These are phyloP conservation scores for Apiospora malaysiana DNA, from an alignment of 2,329 filamentous ascomycete genomes.

Conservation along the genomic window DNA sequence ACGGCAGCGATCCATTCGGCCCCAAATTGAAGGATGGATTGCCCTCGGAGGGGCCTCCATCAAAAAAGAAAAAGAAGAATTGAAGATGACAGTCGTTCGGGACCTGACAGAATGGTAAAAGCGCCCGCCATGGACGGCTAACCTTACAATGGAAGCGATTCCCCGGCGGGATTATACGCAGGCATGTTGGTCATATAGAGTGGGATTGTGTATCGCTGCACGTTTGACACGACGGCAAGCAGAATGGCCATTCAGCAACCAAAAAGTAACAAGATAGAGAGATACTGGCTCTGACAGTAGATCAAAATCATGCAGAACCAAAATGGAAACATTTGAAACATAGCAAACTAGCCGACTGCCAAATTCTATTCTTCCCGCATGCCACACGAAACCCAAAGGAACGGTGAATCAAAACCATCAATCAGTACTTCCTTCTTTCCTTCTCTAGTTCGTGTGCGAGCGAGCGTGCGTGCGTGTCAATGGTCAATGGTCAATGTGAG, in stretches of 20 bases:
- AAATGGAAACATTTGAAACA: conserved; percentile 20
- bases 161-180: background rate
- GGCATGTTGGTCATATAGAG: conserved; percentile 11
- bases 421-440: background rate
- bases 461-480: background rate
- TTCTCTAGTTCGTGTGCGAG: background rate
- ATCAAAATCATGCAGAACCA: background rate
- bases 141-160: background rate
- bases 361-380: conserved; percentile 15
- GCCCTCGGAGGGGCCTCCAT: background rate
- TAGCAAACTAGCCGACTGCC: conserved; percentile 9
- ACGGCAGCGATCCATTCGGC: background rate
- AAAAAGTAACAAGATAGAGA: background rate
- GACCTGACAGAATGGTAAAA: background rate
- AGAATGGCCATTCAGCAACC: background rate
- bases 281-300: background rate
- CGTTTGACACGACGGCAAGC: conserved; percentile 7
- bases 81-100: background rate
- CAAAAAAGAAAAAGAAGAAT: background rate
- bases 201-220: conserved; percentile 14
- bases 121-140: background rate
- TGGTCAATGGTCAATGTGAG: background rate
- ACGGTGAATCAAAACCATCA: conserved; percentile 15
- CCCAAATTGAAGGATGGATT: background rate
- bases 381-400: conserved; percentile 7